phyloP scores from a whole-genome alignment of 352 stramenopile species.

The Pythium volutum region DNA sequence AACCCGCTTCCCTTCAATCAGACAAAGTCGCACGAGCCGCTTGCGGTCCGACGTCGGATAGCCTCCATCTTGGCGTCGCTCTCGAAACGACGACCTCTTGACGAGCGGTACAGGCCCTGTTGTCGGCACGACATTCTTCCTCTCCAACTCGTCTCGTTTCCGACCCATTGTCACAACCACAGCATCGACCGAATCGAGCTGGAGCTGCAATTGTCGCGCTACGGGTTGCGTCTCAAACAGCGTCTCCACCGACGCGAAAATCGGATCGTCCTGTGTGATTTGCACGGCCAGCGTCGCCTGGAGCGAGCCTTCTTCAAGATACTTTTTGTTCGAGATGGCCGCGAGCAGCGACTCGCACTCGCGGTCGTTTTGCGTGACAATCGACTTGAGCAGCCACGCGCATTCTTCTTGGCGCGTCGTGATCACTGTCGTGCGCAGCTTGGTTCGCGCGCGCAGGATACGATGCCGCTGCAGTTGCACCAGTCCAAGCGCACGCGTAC shows the following conservation, averaged over 20 bases:
- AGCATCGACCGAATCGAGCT: constrained; percentile 14
- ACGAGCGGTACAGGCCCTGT: constrained; percentile 12
- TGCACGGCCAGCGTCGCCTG: constrained; percentile 22
- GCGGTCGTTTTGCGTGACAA: constrained; percentile 16
- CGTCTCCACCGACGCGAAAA: constrained; percentile 22
- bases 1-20: constrained; percentile 16
- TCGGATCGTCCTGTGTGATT: constrained; percentile 25
- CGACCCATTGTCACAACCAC: constrained; percentile 6
- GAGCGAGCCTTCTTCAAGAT: constrained; percentile 23
- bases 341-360: constrained; percentile 21
- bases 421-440: constrained; percentile 7
- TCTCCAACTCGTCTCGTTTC: constrained; percentile 14
- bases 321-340: constrained; percentile 15
- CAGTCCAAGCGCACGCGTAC: constrained; percentile 10
- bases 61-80: constrained; percentile 1
- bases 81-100: constrained; percentile 20
- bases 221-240: constrained; percentile 19
- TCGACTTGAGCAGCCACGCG: constrained; percentile 24
- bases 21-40: constrained; percentile 9
- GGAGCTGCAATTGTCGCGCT: constrained; percentile 21
- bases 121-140: not conserved
- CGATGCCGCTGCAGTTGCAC: constrained; percentile 12
- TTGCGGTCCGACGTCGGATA: constrained; percentile 21
- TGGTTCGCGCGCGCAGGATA: constrained; percentile 1
- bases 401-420: constrained; percentile 26